A percentile compares a stretch with the other conserved stretches of the same genome.
These are phyloP conservation scores for Pythium sp. DNA, from an alignment of 352 stramenopile species.

Conservation along the genomic window DNA sequence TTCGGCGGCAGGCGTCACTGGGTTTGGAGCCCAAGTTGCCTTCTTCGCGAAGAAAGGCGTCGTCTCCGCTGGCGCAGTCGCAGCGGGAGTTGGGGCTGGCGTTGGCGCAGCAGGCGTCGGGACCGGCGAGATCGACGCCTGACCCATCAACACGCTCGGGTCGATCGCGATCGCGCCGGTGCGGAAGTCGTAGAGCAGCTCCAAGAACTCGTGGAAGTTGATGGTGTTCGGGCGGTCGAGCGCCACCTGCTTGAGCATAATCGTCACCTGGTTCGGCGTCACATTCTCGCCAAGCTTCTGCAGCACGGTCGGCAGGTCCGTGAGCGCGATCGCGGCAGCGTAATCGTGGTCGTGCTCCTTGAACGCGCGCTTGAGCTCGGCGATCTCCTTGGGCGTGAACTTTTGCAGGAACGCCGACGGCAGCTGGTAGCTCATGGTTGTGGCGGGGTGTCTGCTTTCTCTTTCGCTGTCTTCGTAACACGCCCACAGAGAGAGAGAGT, in stretches of 20 bases:
- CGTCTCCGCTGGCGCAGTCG: constrained; percentile 7
- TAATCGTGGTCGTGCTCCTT: constrained; percentile 81
- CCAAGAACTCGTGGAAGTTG: constrained; percentile 82
- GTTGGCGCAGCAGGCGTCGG: constrained; percentile 2
- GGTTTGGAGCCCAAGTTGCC: constrained; percentile 8
- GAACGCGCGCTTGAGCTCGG: constrained; percentile 85
- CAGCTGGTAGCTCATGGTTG: constrained; percentile 80
- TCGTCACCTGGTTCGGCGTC: constrained; percentile 47
- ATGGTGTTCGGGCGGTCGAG: constrained; percentile 43
- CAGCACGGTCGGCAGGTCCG: constrained; percentile 59
- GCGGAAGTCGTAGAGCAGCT: constrained; percentile 71
- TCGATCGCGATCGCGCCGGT: constrained; percentile 61
- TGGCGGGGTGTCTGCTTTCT: background rate
- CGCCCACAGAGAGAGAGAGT: background rate
- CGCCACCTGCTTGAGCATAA: constrained; percentile 68
- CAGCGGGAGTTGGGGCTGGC: background rate
- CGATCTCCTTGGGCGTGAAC: constrained; percentile 86
- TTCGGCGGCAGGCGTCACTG: background rate
- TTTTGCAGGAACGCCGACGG: constrained; percentile 82
- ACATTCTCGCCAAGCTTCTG: constrained; percentile 81
- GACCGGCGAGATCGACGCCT: constrained; percentile 33
- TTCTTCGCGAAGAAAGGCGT: constrained; percentile 21
- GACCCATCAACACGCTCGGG: constrained; percentile 36
- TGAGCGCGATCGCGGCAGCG: constrained; percentile 44
- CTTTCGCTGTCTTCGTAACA: background rate